These are phyloP conservation scores for Colletotrichum shisoi DNA, from an alignment of 2,329 filamentous ascomycete species.

Conservation along the genomic window DNA sequence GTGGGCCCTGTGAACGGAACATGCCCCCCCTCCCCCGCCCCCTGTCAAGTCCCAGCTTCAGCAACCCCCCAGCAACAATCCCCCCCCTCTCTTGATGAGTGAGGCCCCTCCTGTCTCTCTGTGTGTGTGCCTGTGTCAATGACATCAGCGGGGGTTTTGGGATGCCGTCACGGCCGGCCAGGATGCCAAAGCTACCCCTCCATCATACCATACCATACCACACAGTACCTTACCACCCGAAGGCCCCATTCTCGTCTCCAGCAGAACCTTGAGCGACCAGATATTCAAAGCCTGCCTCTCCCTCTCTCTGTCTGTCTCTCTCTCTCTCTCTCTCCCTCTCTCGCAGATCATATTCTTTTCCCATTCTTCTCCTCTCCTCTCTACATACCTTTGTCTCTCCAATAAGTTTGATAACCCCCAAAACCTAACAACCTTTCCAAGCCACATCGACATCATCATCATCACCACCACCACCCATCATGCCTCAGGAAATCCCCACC, in stretches of 20 bases:
- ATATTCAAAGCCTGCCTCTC: slow-evolving; percentile 23
- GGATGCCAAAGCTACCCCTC: slow-evolving; percentile 34
- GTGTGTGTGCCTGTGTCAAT: slow-evolving; percentile 26
- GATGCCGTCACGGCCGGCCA: slow-evolving; percentile 34
- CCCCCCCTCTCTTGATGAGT: slow-evolving; percentile 18
- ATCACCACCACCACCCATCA: slow-evolving; percentile 1
- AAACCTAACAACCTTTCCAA: background rate
- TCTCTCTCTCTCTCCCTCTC: background rate
- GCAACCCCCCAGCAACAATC: background rate
- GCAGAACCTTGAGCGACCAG: slow-evolving; percentile 7
- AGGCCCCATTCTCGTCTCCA: slow-evolving; percentile 6
- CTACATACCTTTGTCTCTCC: slow-evolving; percentile 1
- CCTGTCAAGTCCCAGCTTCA: background rate
- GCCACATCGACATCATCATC: background rate
- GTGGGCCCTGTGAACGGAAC: too few species aligned
- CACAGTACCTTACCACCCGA: slow-evolving; percentile 10
- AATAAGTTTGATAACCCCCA: slow-evolving; percentile 21
- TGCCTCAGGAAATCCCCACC: slow-evolving; percentile 56
- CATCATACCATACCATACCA: slow-evolving; percentile 24
- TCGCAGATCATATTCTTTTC: background rate
- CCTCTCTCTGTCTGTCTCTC: too few species aligned
- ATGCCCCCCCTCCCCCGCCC: background rate
- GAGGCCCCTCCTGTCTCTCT: slow-evolving; percentile 18
- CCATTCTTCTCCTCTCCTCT: too few species aligned
- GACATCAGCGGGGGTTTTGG: slow-evolving; percentile 37